Evolutionary conservation across 257 asterid species (phyloP).

Genomic region (Salvia rosmarinus): DNA sequence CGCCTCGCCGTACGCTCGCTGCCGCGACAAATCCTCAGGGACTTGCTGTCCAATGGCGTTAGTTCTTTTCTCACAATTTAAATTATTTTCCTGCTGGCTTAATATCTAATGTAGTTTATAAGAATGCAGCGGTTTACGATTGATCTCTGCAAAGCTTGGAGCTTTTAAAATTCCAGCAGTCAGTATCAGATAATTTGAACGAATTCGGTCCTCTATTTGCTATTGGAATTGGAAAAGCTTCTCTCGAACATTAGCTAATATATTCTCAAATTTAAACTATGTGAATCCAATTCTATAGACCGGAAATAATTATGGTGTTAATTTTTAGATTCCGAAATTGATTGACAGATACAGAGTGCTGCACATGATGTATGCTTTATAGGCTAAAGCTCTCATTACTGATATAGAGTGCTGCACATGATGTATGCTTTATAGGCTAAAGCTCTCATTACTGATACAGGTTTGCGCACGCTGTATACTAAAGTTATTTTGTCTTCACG

Average conservation of each 20-base stretch:
- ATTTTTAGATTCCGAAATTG: neutral
- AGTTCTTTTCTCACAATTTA: constrained; percentile 28
- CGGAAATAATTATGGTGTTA: neutral
- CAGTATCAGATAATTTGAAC: constrained; percentile 12
- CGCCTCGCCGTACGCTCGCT: constrained; percentile 50
- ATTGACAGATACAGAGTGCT: neutral
- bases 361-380: constrained; percentile 1
- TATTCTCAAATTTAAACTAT: neutral
- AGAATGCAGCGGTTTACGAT: neutral
- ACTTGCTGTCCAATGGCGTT: constrained; percentile 65
- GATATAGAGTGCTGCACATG: neutral
- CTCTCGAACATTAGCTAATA: neutral
- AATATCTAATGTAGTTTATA: neutral
- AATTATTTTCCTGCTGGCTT: constrained; percentile 7
- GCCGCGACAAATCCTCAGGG: constrained; percentile 59
- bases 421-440: constrained; percentile 17
- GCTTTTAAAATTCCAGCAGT: neutral
- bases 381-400: no score
- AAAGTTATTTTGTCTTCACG: constrained; percentile 56
- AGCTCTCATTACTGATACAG: constrained; percentile 43
- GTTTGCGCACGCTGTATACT: constrained; percentile 69
- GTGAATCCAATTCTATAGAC: neutral
- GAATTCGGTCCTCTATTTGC: neutral
- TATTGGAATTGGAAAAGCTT: neutral
- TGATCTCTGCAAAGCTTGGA: neutral